Evolutionary conservation across 1,139 yeast genomes (phyloP), one percentile per base, ranked within the genome.

Genomic region (Yamadazyma taylorii): DNA sequence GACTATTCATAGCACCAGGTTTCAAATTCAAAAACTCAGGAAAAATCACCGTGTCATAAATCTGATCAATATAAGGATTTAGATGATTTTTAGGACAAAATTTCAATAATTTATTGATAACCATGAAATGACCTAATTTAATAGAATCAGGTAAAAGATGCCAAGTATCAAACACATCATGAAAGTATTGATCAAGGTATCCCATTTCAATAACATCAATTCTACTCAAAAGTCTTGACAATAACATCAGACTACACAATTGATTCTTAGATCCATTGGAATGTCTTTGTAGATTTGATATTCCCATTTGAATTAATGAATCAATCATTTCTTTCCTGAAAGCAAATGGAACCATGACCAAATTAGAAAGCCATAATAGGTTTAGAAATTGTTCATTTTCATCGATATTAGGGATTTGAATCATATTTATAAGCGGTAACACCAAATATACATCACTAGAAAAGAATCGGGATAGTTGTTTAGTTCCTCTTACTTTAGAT

Each of bases 291-390:
- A 75, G 54, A 44, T 60, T 60, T 2, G 34, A 30, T 14, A 46
- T 17, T 3, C 73, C 70, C 7, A 71, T 46, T 0, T 48, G 35
- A 38, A 63, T 69, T 0, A 85, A 50, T 6, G 58, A 37, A 0
- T 46, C 37, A 2, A 70, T 61, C 10, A 78, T 45, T 4, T 58
- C 54, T 0, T 62, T 52, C 1, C 56, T 60, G 30, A 89, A 63
- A 3, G 75, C 70, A 52, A 89, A 89, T 0, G 97, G 97, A 0
- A 81, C 79, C 24, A 85, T 60, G 0, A 80, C 75, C 14, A 88
- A 61, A 21, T 82, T 78, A 1, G 85, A 73, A 12, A 87, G 63
- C 96, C 96, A 89, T 6, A 85, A 62, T n/a, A 88, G 59, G 31
- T 81, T 56, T 3, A 81, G 57, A 48, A 78, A 86, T 9, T 69